A percentile compares a stretch with the other conserved stretches of the same genome.
These are phyloP conservation scores for Phenoliferia sp. DNA, from an alignment of 1,284 basidiomycete species.

Conservation along the genomic window DNA sequence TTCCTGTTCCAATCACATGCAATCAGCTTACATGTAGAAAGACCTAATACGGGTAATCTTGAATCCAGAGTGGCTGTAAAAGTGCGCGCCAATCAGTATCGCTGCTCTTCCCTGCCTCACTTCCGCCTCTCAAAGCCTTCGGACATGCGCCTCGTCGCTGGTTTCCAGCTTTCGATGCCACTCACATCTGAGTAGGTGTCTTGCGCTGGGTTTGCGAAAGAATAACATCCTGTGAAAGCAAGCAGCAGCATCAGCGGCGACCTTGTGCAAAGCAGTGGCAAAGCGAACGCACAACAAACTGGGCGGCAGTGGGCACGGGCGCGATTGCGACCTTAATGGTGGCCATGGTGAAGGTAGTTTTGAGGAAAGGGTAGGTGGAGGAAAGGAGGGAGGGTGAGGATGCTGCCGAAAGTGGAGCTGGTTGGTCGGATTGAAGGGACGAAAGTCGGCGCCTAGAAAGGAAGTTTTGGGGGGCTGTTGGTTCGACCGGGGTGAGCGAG, in stretches of 20 bases:
- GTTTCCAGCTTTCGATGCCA: not conserved
- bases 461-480: too few relatives aligned
- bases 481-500: too few relatives aligned
- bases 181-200: conserved; percentile 83
- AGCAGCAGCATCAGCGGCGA: not conserved
- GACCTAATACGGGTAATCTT: conserved; percentile 73
- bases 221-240: conserved; percentile 19
- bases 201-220: conserved; percentile 91
- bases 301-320: conserved; percentile 88
- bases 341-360: conserved; percentile 14
- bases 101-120: too few relatives aligned
- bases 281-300: conserved; percentile 73
- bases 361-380: too few relatives aligned
- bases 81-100: too few relatives aligned
- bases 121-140: too few relatives aligned
- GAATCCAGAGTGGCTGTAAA: conserved; percentile 77
- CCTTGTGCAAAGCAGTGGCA: not conserved
- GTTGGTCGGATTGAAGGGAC: too few relatives aligned
- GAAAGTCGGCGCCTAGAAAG: too few relatives aligned
- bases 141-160: too few relatives aligned
- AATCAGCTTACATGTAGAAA: conserved; percentile 89
- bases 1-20: not conserved
- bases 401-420: too few relatives aligned
- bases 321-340: conserved; percentile 74
- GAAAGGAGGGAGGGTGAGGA: too few relatives aligned